Evolutionary conservation across 495 filamentous ascomycete species (phyloP), one percentile per base, ranked within the genome.

Genomic region (Penicillium pulvis): DNA sequence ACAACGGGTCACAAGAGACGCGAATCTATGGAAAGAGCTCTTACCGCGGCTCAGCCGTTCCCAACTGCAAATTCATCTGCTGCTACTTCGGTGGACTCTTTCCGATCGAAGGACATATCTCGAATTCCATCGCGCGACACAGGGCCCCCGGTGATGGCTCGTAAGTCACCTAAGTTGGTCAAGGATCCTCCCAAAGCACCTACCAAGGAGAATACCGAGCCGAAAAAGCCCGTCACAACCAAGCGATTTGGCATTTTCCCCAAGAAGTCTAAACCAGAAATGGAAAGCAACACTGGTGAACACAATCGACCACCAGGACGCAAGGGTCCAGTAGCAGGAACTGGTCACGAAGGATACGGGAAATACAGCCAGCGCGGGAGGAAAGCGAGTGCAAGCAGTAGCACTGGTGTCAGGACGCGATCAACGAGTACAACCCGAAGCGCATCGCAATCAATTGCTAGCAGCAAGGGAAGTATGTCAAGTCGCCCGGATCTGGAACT

Each of bases 261-360:
- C 16, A 84, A 88, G 59, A 88, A 86, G 58, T 84, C 88, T 0
- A 95, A 90, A 68, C 81, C 85, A 9, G 83, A 85, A 14, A 62
- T 84, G 6, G 82, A 85, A 44, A 59, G 69, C n/a, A 66, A 68
- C 3, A 64, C 75, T n/a, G 58, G 68, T 3, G 83, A 85, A 53
- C 80, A 77, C 31, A 80, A 85, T 20, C 89, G 85, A 61, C 56
- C 76, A 6, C 36, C 73, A 6, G 41, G 72, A 14, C 85, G 89
- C 53, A 96, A 93, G 72, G 95, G 94, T 0, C 94, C 94, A 17
- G 83, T 81, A 6, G 94, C 94, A 30, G 95, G 94, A 35, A 99
- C 95, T 33, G 94, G 94, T 2, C 92, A 98, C 71, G 94, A 98
- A 76, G 94, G 93, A 45, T 98, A 98, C 69, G 91, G 92, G 8